Conservation (phyloP, 345 rosid species). For the Camelina laxa region DNA sequence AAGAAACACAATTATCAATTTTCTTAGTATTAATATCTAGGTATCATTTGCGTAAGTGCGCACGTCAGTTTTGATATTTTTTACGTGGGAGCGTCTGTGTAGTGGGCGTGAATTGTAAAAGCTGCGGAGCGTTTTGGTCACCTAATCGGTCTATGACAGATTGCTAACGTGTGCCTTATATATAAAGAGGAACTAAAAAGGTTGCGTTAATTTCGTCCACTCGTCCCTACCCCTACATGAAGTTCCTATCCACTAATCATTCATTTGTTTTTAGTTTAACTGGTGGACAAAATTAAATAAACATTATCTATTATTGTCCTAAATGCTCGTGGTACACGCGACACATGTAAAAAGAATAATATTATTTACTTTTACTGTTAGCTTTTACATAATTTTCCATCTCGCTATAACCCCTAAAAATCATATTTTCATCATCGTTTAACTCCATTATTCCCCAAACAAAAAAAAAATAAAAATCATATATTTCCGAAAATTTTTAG, state of each 20-base stretch:
- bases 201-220: slow-evolving; percentile 8
- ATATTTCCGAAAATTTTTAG: no score
- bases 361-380: no score
- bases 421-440: no score
- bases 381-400: no score
- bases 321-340: background rate
- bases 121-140: background rate
- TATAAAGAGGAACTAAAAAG: background rate
- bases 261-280: background rate
- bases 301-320: background rate
- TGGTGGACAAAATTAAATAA: background rate
- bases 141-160: background rate
- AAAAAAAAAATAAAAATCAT: no score
- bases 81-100: background rate
- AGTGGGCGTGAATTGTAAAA: background rate
- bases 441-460: no score
- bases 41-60: background rate
- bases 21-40: no score
- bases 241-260: background rate
- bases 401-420: no score
- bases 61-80: background rate
- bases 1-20: no score
- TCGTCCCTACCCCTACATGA: background rate
- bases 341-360: background rate
- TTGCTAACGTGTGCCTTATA: slow-evolving; percentile 8